phyloP scores from a whole-genome alignment of 2,329 filamentous ascomycete species.

The Colletotrichum cuscutae region DNA sequence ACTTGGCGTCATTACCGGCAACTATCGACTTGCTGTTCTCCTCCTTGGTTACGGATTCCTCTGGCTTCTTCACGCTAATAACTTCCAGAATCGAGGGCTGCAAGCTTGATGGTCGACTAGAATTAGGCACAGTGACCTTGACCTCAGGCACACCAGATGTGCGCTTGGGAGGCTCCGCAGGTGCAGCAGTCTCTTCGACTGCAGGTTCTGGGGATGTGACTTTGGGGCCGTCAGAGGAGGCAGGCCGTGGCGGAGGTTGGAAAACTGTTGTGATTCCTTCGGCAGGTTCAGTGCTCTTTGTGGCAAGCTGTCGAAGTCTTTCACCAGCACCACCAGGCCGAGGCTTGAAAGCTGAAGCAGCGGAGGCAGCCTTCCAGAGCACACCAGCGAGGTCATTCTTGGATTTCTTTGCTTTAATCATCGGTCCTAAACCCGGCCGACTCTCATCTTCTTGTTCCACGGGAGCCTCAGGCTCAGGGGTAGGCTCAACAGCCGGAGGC shows the following conservation, averaged over 20 bases:
- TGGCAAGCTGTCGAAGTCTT: constrained; percentile 73
- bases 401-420: constrained; percentile 85
- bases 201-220: constrained; percentile 39
- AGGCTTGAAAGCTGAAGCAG: constrained; percentile 79
- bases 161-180: constrained; percentile 44
- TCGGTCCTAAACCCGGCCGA: constrained; percentile 85
- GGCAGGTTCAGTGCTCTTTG: constrained; percentile 49
- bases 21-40: constrained; percentile 69
- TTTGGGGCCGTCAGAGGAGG: constrained; percentile 48
- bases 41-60: constrained; percentile 51
- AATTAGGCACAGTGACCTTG: constrained; percentile 63
- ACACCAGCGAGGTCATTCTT: constrained; percentile 78
- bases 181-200: constrained; percentile 39
- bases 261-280: constrained; percentile 91
- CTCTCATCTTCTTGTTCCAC: constrained; percentile 49
- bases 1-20: constrained; percentile 80
- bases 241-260: constrained; percentile 73
- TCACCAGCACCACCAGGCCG: constrained; percentile 88
- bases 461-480: constrained; percentile 40
- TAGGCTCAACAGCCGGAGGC: constrained; percentile 33
- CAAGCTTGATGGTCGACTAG: constrained; percentile 51
- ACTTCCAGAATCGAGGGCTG: constrained; percentile 51
- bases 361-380: constrained; percentile 83
- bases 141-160: constrained; percentile 63
- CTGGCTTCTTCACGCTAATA: constrained; percentile 20